These are phyloP conservation scores for Cladophialophora chaetospira DNA, from an alignment of 2,329 filamentous ascomycete genomes.

Conservation along the genomic window DNA sequence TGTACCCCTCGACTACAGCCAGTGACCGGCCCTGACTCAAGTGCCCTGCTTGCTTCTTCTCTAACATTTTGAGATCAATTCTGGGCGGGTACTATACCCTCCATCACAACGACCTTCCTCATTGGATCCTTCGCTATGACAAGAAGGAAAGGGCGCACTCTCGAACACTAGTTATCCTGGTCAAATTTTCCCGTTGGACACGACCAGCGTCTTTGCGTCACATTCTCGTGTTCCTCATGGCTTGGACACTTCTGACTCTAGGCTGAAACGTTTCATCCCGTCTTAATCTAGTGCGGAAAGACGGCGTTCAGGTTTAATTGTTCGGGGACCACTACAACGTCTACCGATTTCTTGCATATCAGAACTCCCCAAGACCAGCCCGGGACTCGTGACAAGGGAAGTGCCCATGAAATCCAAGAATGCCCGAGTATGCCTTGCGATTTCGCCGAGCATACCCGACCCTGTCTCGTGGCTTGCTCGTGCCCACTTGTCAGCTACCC, in stretches of 20 bases:
- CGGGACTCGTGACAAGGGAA: not conserved
- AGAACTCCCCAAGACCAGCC: constrained; percentile 1
- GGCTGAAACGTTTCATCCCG: constrained; percentile 27
- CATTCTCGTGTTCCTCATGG: constrained; percentile 17
- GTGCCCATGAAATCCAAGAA: not conserved
- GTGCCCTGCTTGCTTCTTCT: constrained; percentile 7
- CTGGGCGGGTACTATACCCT: constrained; percentile 11
- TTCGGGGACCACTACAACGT: constrained; percentile 3
- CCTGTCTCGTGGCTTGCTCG: constrained; percentile 15
- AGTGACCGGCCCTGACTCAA: not conserved
- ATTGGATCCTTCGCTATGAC: not conserved
- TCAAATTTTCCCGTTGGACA: constrained; percentile 16
- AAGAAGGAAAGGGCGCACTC: constrained; percentile 12
- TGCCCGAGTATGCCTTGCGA: constrained; percentile 24
- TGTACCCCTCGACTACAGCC: constrained; percentile 1
- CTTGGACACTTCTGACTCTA: constrained; percentile 12
- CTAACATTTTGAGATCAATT: not conserved
- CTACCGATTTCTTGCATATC: not conserved
- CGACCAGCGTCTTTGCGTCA: constrained; percentile 17
- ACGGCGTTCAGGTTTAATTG: not conserved
- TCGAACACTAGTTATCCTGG: not conserved
- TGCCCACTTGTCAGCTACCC: constrained; percentile 5
- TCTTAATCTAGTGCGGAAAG: not conserved
- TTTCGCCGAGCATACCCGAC: constrained; percentile 27
- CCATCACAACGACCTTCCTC: not conserved